Evolutionary conservation across 176 grass and related monocot genomes (phyloP).

Genomic region (Cenchrus americanus): DNA sequence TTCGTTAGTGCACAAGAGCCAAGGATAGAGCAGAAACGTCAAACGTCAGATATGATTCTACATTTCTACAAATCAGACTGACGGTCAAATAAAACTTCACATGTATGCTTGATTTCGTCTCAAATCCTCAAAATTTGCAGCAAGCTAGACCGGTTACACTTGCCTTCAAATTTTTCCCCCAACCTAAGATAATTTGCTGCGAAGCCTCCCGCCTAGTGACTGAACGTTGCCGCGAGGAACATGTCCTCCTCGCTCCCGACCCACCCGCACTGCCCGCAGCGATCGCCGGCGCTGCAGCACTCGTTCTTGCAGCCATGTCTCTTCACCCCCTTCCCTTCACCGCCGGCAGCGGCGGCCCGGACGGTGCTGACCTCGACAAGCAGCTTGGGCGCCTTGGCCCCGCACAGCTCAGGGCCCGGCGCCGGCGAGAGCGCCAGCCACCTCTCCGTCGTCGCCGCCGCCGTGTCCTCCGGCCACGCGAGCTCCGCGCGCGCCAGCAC

Average conservation of each 20-base stretch:
- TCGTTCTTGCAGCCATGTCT: not conserved
- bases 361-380: conserved; percentile 41
- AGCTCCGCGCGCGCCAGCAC: conserved; percentile 54
- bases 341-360: not conserved
- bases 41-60: too few relatives aligned
- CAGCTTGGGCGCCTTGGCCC: conserved; percentile 47
- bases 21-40: too few relatives aligned
- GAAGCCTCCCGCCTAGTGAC: not conserved
- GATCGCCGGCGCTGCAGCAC: conserved; percentile 39
- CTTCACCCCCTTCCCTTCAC: not conserved
- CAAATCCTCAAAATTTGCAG: too few relatives aligned
- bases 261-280: conserved; percentile 53
- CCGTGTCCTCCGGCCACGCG: conserved; percentile 43
- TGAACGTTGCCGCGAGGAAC: conserved; percentile 63
- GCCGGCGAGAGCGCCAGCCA: conserved; percentile 41
- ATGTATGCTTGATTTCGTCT: too few relatives aligned
- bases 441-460: conserved; percentile 17
- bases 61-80: too few relatives aligned
- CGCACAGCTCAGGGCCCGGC: conserved; percentile 12
- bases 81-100: too few relatives aligned
- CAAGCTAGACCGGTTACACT: too few relatives aligned
- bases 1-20: too few relatives aligned
- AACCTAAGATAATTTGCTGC: too few relatives aligned
- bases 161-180: too few relatives aligned
- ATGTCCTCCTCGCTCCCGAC: conserved; percentile 65